Percentiles rank a stretch among this genome's conserved stretches.
phyloP scores from a whole-genome alignment of 257 asterid genomes.

The Apocynum venetum region DNA sequence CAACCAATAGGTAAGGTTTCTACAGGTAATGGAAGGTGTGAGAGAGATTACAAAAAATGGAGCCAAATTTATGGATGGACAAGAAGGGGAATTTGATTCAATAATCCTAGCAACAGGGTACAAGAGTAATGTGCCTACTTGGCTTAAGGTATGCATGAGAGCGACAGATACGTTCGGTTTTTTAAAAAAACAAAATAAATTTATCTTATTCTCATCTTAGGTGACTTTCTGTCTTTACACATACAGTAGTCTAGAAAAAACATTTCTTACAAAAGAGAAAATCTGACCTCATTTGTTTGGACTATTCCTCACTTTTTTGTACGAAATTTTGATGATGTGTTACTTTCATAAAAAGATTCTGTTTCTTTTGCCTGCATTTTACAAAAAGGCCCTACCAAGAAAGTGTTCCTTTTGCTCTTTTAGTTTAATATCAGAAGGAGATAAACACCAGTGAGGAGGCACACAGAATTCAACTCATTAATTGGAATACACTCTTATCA shows the following conservation, averaged over 20 bases:
- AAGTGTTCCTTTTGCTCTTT: conserved; percentile 27
- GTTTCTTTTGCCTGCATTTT: conserved; percentile 18
- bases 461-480: too few relatives aligned
- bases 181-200: background rate
- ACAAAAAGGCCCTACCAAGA: conserved; percentile 17
- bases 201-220: conserved; percentile 39
- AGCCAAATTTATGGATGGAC: conserved; percentile 75
- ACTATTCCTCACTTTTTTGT: conserved; percentile 23
- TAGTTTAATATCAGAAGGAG: too few relatives aligned
- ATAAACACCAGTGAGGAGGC: too few relatives aligned
- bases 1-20: background rate
- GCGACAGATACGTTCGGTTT: background rate
- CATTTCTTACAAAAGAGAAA: conserved; percentile 64
- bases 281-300: conserved; percentile 82
- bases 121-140: conserved; percentile 85
- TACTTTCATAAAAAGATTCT: conserved; percentile 45
- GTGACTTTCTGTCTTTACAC: conserved; percentile 67
- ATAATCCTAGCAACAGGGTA: conserved; percentile 91
- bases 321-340: conserved; percentile 35
- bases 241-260: conserved; percentile 61
- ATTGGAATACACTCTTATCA: too few relatives aligned
- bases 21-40: conserved; percentile 67
- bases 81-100: conserved; percentile 71
- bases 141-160: conserved; percentile 66
- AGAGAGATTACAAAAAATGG: conserved; percentile 69